These are phyloP conservation scores for Nakazawaea ernobii DNA, from an alignment of 805 yeast species.

Conservation along the genomic window DNA sequence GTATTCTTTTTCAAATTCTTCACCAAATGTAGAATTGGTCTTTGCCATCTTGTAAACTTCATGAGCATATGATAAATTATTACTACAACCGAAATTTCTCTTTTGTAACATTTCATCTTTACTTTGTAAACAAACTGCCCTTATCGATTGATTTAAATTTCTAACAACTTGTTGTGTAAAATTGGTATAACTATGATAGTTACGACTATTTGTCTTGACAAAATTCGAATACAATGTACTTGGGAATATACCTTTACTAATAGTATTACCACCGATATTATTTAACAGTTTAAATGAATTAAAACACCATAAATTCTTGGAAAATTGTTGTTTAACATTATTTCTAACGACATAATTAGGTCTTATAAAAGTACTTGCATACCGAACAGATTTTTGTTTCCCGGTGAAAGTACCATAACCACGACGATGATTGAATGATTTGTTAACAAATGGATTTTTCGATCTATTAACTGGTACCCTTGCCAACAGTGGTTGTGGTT, in stretches of 20 bases:
- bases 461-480: constrained; percentile 33
- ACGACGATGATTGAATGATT: not conserved
- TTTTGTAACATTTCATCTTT: constrained; percentile 13
- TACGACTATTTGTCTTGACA: constrained; percentile 29
- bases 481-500: constrained; percentile 28
- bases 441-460: constrained; percentile 12
- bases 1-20: constrained; percentile 11
- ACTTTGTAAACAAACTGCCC: constrained; percentile 30
- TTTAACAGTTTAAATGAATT: not conserved
- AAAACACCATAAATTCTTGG: constrained; percentile 13
- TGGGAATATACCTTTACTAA: constrained; percentile 21
- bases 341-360: constrained; percentile 8
- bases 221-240: constrained; percentile 29
- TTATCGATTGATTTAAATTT: constrained; percentile 46
- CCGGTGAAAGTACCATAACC: constrained; percentile 17
- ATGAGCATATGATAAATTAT: constrained; percentile 19
- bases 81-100: constrained; percentile 12
- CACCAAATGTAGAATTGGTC: constrained; percentile 22
- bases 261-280: constrained; percentile 1
- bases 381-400: constrained; percentile 11
- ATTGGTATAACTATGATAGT: constrained; percentile 30
- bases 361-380: constrained; percentile 13
- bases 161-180: constrained; percentile 51
- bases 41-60: constrained; percentile 28
- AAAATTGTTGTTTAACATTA: not conserved